These are phyloP conservation scores for Rubia peregrina DNA, from an alignment of 305 asterid species.

Conservation along the genomic window DNA sequence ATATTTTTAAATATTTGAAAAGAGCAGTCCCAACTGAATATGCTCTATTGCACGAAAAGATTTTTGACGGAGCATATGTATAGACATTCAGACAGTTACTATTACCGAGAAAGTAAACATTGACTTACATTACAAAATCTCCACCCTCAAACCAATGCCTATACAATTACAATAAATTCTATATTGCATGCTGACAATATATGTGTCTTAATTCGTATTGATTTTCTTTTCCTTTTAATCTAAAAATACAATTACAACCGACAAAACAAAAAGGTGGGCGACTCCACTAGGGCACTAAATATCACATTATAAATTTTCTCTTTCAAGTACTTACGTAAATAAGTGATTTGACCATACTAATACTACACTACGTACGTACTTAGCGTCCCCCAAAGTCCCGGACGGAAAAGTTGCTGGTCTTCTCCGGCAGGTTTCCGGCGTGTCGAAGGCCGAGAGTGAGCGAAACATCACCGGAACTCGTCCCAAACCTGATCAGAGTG, in stretches of 20 bases:
- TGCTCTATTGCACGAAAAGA: too few relatives aligned
- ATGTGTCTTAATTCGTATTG: constrained; percentile 12
- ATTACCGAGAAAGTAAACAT: neutral
- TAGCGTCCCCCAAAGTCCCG: constrained; percentile 44
- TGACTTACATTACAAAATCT: constrained; percentile 7
- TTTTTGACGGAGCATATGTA: too few relatives aligned
- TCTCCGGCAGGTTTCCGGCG: constrained; percentile 88
- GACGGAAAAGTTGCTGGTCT: constrained; percentile 55
- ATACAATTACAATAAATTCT: constrained; percentile 22
- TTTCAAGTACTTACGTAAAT: neutral
- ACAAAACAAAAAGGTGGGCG: neutral
- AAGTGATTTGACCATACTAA: neutral
- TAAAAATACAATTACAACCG: constrained; percentile 5
- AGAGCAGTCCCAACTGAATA: neutral
- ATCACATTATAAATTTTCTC: neutral
- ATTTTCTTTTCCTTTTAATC: neutral
- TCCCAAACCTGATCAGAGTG: constrained; percentile 67
- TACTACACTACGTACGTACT: neutral
- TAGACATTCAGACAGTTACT: neutral
- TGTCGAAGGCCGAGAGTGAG: constrained; percentile 94
- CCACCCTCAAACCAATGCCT: constrained; percentile 16
- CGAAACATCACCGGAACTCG: constrained; percentile 79
- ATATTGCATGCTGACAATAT: constrained; percentile 9
- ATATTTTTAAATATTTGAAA: neutral
- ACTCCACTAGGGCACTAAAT: neutral